Evolutionary conservation across 306 rosid genomes (phyloP), one percentile per base, ranked within the genome.

Genomic region (Crotalaria pallida): DNA sequence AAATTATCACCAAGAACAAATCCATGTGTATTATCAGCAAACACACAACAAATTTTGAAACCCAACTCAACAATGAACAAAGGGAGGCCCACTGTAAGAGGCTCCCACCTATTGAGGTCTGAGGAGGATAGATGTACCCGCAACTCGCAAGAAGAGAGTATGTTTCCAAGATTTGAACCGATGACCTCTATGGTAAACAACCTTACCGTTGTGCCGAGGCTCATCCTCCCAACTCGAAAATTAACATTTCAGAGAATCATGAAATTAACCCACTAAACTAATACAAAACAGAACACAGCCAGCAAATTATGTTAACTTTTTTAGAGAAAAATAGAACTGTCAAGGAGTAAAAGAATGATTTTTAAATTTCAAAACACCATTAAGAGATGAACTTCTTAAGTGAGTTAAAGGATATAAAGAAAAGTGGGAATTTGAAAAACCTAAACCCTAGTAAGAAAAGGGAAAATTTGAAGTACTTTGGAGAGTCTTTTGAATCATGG

Each of bases 401-500:
- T 15, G 2, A 41, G 17, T 2, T 10, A 53, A 27, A 11, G 2
- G 5, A 16, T 1, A 7, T 11, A 1, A 1, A 61, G 4, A 65
- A 10, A 0, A 51, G 10, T 27, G 45, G 50, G 10, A 22, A 21
- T 10, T 0, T 29, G 3, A 59, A 60, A 48, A 49, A 61, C 56
- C 65, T 40, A 74, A 63, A 52, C 57, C 65, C 36, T 16, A 2
- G 18, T 4, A 34, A 47, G 13, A 33, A 21, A 11, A 1, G 24
- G 12, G 4, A 49, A 34, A 16, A 41, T 16, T 13, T 40, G 50
- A 65, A 65, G 26, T 84, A 88, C 89, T 83, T 76, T 77, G 85
- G 49, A 87, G 78, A 66, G 86, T 81, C 72, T 76, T 73, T 2
- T 55, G 79, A 52, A 89, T 87, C 96, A 87, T 87, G 57, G 51